Conservation (phyloP, 208 protist genomes). For the Zelonia costaricensis region DNA sequence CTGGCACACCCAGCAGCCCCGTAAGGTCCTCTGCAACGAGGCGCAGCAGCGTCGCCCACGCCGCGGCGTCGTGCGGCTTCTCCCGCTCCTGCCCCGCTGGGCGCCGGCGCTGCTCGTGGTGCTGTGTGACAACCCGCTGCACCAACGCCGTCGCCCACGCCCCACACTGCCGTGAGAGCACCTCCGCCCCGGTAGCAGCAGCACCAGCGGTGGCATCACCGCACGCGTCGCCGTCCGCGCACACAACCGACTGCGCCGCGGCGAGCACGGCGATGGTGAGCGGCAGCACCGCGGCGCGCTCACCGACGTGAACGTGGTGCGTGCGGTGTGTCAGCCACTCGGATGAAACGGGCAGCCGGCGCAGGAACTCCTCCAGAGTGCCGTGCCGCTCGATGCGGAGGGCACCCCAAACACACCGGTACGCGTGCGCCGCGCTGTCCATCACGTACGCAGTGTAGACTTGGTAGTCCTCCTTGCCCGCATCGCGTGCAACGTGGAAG, state of each 20-base stretch:
- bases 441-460: constrained; percentile 65
- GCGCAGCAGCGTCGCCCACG: constrained; percentile 34
- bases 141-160: constrained; percentile 50
- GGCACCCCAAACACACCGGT: constrained; percentile 71
- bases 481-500: constrained; percentile 41
- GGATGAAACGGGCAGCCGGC: constrained; percentile 37
- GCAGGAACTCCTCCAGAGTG: constrained; percentile 51
- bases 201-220: too few relatives aligned
- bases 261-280: constrained; percentile 67
- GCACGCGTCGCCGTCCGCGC: constrained; percentile 13
- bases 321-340: constrained; percentile 45
- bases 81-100: constrained; percentile 11
- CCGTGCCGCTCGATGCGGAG: constrained; percentile 48
- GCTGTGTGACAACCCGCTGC: constrained; percentile 46
- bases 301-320: constrained; percentile 31
- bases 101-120: constrained; percentile 27
- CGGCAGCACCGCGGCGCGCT: constrained; percentile 44
- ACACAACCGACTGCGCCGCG: constrained; percentile 64
- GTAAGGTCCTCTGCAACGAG: constrained; percentile 78
- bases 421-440: constrained; percentile 55
- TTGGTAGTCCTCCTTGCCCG: constrained; percentile 28
- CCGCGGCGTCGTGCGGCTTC: constrained; percentile 43
- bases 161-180: constrained; percentile 64
- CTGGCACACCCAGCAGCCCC: constrained; percentile 63
- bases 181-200: constrained; percentile 19